Evolutionary conservation across 257 asterid species (phyloP), one percentile per base, ranked within the genome.

Genomic region (Scutellaria minor): DNA sequence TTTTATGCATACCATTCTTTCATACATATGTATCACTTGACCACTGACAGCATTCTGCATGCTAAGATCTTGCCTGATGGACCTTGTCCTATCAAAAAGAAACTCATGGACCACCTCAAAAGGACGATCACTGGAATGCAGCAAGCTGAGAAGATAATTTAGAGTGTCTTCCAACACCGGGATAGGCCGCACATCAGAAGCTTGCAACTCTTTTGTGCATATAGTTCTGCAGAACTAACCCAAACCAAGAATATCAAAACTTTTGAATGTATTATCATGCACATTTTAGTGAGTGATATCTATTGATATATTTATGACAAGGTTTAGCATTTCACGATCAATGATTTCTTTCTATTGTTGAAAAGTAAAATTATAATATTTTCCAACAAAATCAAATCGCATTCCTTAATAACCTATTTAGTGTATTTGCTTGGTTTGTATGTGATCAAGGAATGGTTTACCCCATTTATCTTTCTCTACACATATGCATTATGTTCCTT

Each of bases 221-320:
- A 94, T 88, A 70, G 97, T 94, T 84, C 98, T 94, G 95, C 98
- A 91, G 78, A 94, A 94, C 98, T 94, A 79, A 64, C 10, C 74
- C 73, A 14, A 55, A 39, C 71, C 70, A 73, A 75, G 22, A 40
- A 74, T 53, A 48, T 69, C 63, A 75, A 8, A 59, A 71, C 7
- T 5, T 47, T 50, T 50, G 37, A 14, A 9, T 42, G 70, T 39
- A 44, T 61, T 6, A 13, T 15, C 69, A 18, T 42, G 51, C 66
- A 51, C 15, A 39, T 37, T 47, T 45, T 14, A 15, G 24, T 3
- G n/a, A 50, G 31, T 61, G 22, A 7, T 42, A 24, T 64, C 20
- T 11, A 40, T 24, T 47, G 9, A 12, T 58, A 12, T 14, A 47
- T 40, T 12, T 35, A 13, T 9, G 5, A 64, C 66, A 37, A 35